Percentiles rank a stretch among this genome's conserved stretches.
These are phyloP conservation scores for Curvularia lunata DNA, from an alignment of 2,329 filamentous ascomycete genomes.

Conservation along the genomic window DNA sequence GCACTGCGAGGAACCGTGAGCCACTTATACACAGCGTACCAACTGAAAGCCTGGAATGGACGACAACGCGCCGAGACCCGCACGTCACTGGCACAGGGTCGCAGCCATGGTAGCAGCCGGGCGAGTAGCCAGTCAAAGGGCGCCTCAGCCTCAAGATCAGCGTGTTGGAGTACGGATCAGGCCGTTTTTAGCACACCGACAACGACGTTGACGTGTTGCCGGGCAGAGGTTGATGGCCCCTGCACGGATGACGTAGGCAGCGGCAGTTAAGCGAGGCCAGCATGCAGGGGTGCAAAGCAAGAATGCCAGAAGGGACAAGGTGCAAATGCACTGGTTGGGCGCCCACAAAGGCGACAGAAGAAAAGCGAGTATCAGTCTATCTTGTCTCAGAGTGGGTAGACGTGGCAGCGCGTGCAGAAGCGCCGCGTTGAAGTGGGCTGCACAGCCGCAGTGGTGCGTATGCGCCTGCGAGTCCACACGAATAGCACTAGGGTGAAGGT, in stretches of 20 bases:
- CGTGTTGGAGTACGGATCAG: conserved; percentile 6
- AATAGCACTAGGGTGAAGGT: background rate
- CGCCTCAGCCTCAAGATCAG: conserved; percentile 31
- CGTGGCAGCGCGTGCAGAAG: conserved; percentile 2
- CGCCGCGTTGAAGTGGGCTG: conserved; percentile 6
- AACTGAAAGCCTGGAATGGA: conserved; percentile 8
- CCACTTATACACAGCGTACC: conserved; percentile 14
- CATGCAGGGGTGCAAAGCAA: conserved; percentile 25
- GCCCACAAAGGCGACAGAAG: background rate
- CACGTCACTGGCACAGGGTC: conserved; percentile 15
- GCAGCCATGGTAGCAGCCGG: conserved; percentile 19
- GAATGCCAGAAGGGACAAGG: conserved; percentile 8
- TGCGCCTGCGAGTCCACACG: conserved; percentile 4
- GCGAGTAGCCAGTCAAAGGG: conserved; percentile 20
- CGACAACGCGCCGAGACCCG: conserved; percentile 2
- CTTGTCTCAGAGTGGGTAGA: conserved; percentile 3
- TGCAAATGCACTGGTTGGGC: conserved; percentile 2
- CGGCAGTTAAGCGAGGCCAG: conserved; percentile 16
- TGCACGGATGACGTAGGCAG: conserved; percentile 23
- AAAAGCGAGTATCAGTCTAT: background rate
- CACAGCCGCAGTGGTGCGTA: conserved; percentile 13
- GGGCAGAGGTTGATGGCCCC: conserved; percentile 19
- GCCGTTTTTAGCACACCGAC: conserved; percentile 23
- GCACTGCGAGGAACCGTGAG: conserved; percentile 6
- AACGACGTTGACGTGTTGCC: conserved; percentile 30